These are phyloP conservation scores for Elaeagnus macrophylla DNA, from an alignment of 306 rosid species.

Conservation along the genomic window DNA sequence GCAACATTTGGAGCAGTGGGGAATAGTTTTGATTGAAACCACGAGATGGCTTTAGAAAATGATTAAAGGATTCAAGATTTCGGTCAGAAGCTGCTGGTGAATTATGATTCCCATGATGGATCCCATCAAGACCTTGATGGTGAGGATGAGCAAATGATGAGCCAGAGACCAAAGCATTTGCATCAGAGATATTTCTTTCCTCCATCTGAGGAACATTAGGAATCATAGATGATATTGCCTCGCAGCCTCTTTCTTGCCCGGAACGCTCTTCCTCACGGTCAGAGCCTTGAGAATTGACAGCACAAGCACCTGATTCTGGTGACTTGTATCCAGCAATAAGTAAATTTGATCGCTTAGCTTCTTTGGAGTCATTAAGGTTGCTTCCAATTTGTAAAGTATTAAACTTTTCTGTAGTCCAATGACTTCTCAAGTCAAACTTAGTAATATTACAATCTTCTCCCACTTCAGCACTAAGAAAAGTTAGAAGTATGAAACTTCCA, in stretches of 20 bases:
- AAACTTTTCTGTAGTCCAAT: too few species aligned
- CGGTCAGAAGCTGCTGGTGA: constrained; percentile 17
- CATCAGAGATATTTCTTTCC: constrained; percentile 25
- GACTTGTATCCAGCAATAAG: constrained; percentile 20
- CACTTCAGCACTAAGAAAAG: too few species aligned
- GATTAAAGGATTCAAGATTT: constrained; percentile 17
- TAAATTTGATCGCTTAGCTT: constrained; percentile 22
- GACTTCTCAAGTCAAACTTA: too few species aligned
- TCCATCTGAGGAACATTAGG: constrained; percentile 18
- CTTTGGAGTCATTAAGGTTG: constrained; percentile 15
- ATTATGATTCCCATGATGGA: constrained; percentile 16
- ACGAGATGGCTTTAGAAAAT: constrained; percentile 20
- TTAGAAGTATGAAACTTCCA: too few species aligned
- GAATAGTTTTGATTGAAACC: constrained; percentile 23
- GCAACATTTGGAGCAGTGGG: constrained; percentile 17
- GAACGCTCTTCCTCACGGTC: constrained; percentile 17
- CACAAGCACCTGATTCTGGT: constrained; percentile 11
- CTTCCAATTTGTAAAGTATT: too few species aligned
- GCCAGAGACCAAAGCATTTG: constrained; percentile 25
- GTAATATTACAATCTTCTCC: too few species aligned
- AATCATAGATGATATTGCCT: constrained; percentile 12
- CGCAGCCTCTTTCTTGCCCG: constrained; percentile 12
- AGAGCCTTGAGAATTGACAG: constrained; percentile 28
- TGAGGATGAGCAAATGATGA: constrained; percentile 20
- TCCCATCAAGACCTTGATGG: constrained; percentile 26